A percentile compares a stretch with the other conserved stretches of the same genome.
Conservation (phyloP, 2,329 filamentous ascomycete genomes). For the Tolypocladium amazonense region DNA sequence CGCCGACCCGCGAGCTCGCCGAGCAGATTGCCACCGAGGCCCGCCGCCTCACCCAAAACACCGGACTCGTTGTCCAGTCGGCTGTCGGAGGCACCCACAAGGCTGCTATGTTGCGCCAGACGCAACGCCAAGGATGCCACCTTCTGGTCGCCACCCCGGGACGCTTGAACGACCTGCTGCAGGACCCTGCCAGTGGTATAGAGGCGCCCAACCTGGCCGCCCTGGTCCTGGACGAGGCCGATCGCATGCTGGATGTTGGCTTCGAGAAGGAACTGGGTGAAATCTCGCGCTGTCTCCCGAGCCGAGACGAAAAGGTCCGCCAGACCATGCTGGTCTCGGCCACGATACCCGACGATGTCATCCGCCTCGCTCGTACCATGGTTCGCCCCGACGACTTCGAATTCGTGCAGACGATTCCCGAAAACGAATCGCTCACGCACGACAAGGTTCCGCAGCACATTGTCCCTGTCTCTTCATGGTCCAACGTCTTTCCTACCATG, state of each 20-base stretch:
- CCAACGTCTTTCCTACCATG: constrained; percentile 67
- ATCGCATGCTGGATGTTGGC: constrained; percentile 96
- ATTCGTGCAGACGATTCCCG: constrained; percentile 78
- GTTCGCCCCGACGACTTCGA: constrained; percentile 73
- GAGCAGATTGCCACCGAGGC: constrained; percentile 77
- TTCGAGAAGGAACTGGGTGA: constrained; percentile 56
- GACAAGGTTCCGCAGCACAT: constrained; percentile 72
- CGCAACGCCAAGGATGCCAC: constrained; percentile 70
- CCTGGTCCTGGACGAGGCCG: constrained; percentile 91
- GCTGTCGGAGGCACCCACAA: constrained; percentile 94
- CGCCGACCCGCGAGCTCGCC: constrained; percentile 71
- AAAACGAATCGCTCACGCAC: constrained; percentile 78
- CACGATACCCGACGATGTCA: constrained; percentile 77
- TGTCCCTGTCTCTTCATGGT: constrained; percentile 54
- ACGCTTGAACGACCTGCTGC: constrained; percentile 71
- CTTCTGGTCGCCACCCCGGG: constrained; percentile 86
- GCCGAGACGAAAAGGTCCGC: constrained; percentile 50
- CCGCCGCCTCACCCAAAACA: constrained; percentile 50
- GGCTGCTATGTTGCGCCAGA: constrained; percentile 51
- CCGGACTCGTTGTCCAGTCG: constrained; percentile 55
- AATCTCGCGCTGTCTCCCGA: constrained; percentile 54
- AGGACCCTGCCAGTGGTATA: constrained; percentile 52
- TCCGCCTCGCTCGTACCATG: constrained; percentile 64
- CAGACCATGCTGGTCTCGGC: constrained; percentile 96
- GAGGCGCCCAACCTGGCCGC: constrained; percentile 75